These are phyloP conservation scores for Ceratonia siliqua DNA, from an alignment of 306 rosid genomes.

Conservation along the genomic window DNA sequence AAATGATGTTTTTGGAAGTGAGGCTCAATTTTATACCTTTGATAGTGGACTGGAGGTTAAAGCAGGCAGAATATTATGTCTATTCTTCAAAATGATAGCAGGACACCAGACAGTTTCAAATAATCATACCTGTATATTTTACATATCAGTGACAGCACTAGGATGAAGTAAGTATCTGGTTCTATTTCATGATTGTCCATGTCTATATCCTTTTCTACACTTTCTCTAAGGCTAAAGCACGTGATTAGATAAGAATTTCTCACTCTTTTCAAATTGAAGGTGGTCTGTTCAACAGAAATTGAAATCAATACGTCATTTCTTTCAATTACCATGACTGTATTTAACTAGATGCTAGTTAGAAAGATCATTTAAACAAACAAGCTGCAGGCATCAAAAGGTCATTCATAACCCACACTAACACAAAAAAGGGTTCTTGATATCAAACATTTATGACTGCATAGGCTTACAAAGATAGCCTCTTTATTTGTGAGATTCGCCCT, in stretches of 20 bases:
- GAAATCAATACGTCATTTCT: background rate
- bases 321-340: constrained; percentile 18
- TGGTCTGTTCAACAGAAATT: constrained; percentile 29
- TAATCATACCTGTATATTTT: background rate
- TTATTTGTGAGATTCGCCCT: too few relatives aligned
- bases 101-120: constrained; percentile 31
- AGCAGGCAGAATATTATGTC: constrained; percentile 24
- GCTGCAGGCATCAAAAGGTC: constrained; percentile 40
- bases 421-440: constrained; percentile 29
- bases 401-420: constrained; percentile 32
- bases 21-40: constrained; percentile 28
- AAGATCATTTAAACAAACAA: constrained; percentile 27
- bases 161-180: constrained; percentile 45
- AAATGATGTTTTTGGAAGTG: constrained; percentile 15
- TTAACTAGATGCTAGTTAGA: constrained; percentile 25
- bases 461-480: too few relatives aligned
- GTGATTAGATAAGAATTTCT: constrained; percentile 12
- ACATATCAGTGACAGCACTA: constrained; percentile 28
- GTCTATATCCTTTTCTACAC: constrained; percentile 25
- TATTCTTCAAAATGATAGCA: constrained; percentile 30
- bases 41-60: constrained; percentile 31
- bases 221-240: constrained; percentile 10
- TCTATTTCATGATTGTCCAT: constrained; percentile 46
- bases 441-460: background rate
- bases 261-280: constrained; percentile 34